These are phyloP conservation scores for Xanthoparmelia taractica DNA, from an alignment of 495 filamentous ascomycete genomes.

Conservation along the genomic window DNA sequence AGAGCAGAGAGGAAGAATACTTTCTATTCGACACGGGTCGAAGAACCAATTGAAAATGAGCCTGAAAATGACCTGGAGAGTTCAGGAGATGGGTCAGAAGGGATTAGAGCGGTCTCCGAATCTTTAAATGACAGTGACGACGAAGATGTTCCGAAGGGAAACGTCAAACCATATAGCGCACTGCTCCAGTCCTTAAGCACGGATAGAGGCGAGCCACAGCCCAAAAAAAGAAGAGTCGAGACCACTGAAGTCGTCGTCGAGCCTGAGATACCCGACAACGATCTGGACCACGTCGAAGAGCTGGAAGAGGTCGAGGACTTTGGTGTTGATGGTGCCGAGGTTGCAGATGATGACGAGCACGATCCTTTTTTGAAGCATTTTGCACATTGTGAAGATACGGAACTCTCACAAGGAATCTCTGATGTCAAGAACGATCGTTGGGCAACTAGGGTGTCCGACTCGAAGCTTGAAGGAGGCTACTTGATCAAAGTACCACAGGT, in stretches of 20 bases:
- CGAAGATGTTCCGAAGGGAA: conserved; percentile 35
- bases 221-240: conserved; percentile 62
- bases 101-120: conserved; percentile 15
- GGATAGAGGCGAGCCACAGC: conserved; percentile 42
- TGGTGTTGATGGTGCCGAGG: conserved; percentile 36
- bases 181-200: conserved; percentile 55
- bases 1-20: conserved; percentile 6
- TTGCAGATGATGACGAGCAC: conserved; percentile 45
- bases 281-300: conserved; percentile 38
- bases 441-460: conserved; percentile 26
- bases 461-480: not conserved
- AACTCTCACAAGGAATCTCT: conserved; percentile 47
- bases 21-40: conserved; percentile 22
- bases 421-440: conserved; percentile 50
- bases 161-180: conserved; percentile 51
- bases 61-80: conserved; percentile 7
- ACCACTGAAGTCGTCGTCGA: conserved; percentile 25
- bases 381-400: conserved; percentile 45
- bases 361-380: conserved; percentile 84
- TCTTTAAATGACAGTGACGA: conserved; percentile 33
- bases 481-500: not conserved
- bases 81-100: conserved; percentile 10
- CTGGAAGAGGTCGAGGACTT: conserved; percentile 26
- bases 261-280: conserved; percentile 27
- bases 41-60: conserved; percentile 14